Base-by-base conservation (phyloP, 768 basidiomycete genomes). In the Daedaleopsis sinensis region DNA sequence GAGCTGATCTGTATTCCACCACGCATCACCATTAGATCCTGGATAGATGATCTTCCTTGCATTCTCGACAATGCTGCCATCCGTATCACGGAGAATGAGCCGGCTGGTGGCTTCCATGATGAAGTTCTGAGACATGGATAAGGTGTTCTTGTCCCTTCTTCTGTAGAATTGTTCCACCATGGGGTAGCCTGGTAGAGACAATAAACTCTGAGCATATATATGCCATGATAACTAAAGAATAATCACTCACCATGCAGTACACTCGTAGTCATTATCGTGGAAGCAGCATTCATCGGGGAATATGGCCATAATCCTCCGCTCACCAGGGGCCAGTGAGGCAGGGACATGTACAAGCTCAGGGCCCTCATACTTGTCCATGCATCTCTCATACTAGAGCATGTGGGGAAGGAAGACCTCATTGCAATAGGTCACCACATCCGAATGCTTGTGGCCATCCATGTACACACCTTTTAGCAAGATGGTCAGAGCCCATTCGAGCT, bases 51-150 rank as follows among this genome's bases (percentile, higher is more conserved):
- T 74, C 37, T 70, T 71, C 0, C 64, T 55, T 2, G 79, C 74
- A 56, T 79, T 73, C 5, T 66, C 27, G 3, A 68, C 23, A 50
- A 77, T 64, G 13, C n/a, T 55, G 6, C 44, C 36, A 15, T 44
- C 38, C 32, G 47, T 23, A 23, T 58, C 53, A 19, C 36, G 39
- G 2, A 67, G 13, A 37, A 77, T 65, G 18, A 80, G 68, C 13
- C 66, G 65, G 1, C 80, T 75, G 51, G 58, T 71, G 12, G 70
- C 68, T 21, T 74, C 68, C 43, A 72, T 71, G 35, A 81, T 75
- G 51, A 80, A 80, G 36, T n/a, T 76, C 77, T 1, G 78, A 82
- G 6, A 77, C 70, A 67, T 79, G 76, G 36, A 79, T 78, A 6
- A 76, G 57, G 1, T 65, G 57, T 5, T 79, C 78, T 13, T 66